These are phyloP conservation scores for Kwoniella dendrophila DNA, from an alignment of 768 basidiomycete species.

Conservation along the genomic window DNA sequence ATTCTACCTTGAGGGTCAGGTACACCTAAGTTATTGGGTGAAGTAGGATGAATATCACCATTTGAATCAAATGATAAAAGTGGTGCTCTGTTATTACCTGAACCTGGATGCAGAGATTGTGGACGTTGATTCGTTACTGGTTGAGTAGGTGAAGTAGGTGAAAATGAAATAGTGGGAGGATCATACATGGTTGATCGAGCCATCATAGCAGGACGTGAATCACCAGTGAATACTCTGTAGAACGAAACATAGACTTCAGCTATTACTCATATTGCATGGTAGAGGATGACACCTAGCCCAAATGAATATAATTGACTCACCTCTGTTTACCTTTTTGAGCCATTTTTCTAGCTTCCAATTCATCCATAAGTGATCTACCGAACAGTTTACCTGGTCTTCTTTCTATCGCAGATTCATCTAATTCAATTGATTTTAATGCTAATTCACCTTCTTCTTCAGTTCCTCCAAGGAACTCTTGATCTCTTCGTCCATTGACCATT, in stretches of 20 bases:
- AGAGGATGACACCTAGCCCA: slow-evolving; percentile 17
- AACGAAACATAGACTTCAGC: not conserved
- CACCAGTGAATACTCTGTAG: slow-evolving; percentile 81
- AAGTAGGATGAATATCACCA: slow-evolving; percentile 15
- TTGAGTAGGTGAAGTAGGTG: slow-evolving; percentile 12
- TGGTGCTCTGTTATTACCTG: slow-evolving; percentile 12
- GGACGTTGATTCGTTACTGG: not conserved
- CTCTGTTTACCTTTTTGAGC: slow-evolving; percentile 80
- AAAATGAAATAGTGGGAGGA: slow-evolving; percentile 57
- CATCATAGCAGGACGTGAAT: slow-evolving; percentile 93
- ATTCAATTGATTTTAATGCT: slow-evolving; percentile 48
- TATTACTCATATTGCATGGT: not conserved
- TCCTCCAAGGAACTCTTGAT: slow-evolving; percentile 67
- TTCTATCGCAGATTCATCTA: slow-evolving; percentile 48
- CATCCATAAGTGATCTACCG: slow-evolving; percentile 79
- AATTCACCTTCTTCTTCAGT: slow-evolving; percentile 74
- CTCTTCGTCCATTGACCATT: slow-evolving; percentile 68
- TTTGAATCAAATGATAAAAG: slow-evolving; percentile 24
- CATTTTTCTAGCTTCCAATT: slow-evolving; percentile 78
- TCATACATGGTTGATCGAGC: slow-evolving; percentile 77
- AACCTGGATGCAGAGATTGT: not conserved
- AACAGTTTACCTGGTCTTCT: slow-evolving; percentile 60
- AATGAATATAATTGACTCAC: slow-evolving; percentile 59
- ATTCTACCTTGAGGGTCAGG: slow-evolving; percentile 34
- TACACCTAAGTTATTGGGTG: not conserved